These are phyloP conservation scores for Chlorella sp. DNA, from an alignment of 139 green algal species.

Conservation along the genomic window DNA sequence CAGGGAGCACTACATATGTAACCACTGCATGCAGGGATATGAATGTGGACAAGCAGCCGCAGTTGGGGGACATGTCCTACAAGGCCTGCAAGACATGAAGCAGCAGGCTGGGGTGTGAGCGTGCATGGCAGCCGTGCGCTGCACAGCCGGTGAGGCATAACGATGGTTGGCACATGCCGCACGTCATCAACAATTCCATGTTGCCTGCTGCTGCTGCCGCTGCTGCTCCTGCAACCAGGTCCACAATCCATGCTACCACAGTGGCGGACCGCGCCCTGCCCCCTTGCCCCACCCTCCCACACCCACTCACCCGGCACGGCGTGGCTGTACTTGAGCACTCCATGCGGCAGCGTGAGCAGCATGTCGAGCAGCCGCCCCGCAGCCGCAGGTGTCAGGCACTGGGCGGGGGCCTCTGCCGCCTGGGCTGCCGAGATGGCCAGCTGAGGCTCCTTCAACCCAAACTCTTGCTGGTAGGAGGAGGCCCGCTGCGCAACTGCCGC, in stretches of 20 bases:
- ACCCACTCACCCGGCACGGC: conserved; percentile 54
- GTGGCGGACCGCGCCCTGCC: no score
- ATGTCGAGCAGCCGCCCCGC: conserved; percentile 53
- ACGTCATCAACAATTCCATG: no score
- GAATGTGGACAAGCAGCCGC: no score
- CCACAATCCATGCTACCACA: no score
- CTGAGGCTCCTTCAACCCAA: conserved; percentile 52
- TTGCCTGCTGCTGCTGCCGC: no score
- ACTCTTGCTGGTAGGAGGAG: conserved; percentile 57
- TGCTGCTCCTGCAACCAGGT: no score
- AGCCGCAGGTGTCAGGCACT: conserved; percentile 27
- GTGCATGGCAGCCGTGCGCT: no score
- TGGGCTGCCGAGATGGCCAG: conserved; percentile 30
- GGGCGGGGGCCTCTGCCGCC: background rate
- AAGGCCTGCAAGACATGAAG: no score
- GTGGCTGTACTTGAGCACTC: conserved; percentile 67
- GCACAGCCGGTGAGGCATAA: no score
- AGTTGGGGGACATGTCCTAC: no score
- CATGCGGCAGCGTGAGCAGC: conserved; percentile 69
- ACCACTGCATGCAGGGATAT: background rate
- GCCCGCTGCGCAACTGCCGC: conserved; percentile 10
- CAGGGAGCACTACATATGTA: background rate
- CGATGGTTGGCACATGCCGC: no score
- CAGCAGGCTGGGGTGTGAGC: no score
- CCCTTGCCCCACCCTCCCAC: background rate